phyloP scores from a whole-genome alignment of 306 rosid genomes.

The Sindora glabra region DNA sequence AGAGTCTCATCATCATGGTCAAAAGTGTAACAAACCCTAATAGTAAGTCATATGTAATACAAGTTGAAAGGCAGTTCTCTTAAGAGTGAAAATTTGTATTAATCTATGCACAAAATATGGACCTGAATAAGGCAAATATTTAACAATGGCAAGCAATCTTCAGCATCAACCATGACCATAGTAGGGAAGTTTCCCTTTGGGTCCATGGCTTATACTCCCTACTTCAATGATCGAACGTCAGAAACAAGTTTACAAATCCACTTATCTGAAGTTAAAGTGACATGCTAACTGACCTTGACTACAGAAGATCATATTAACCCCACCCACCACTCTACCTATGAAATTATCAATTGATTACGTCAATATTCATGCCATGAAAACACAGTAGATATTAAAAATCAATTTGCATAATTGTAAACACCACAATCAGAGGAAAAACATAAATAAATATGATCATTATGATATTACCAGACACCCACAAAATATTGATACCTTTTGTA shows the following conservation, averaged over 20 bases:
- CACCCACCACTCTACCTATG: no score
- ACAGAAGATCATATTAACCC: no score
- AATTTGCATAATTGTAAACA: neutral
- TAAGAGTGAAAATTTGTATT: neutral
- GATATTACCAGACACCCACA: neutral
- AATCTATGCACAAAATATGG: neutral
- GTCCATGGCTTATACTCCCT: neutral
- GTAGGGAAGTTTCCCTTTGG: slow-evolving; percentile 8
- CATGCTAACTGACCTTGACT: neutral
- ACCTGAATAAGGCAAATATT: neutral
- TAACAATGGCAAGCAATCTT: slow-evolving; percentile 14
- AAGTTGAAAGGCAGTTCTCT: neutral
- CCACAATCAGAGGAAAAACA: neutral
- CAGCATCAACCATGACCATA: slow-evolving; percentile 12
- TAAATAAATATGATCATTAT: neutral
- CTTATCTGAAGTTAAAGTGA: neutral
- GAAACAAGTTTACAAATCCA: slow-evolving; percentile 15
- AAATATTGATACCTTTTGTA: slow-evolving; percentile 51
- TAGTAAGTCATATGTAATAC: neutral
- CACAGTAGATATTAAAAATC: neutral
- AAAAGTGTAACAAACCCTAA: neutral
- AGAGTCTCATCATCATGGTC: neutral
- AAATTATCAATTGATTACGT: neutral
- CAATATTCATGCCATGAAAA: slow-evolving; percentile 2
- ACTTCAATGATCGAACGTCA: neutral